Evolutionary conservation across 2,329 filamentous ascomycete species (phyloP).

Genomic region (Grosmannia clavigera): DNA sequence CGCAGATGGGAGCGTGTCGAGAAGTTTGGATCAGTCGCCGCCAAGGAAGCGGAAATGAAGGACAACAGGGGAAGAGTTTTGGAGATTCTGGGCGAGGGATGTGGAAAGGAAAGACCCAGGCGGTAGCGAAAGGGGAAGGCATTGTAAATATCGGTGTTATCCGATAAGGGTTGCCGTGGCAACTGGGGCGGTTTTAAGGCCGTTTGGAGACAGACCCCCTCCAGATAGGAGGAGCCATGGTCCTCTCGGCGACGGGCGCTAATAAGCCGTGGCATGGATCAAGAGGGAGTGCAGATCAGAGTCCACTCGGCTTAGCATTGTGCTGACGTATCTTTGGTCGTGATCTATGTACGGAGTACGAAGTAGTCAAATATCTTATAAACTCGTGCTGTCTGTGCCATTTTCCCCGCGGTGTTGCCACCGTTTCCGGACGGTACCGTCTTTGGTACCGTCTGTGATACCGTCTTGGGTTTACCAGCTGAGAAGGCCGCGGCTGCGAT

Average conservation of each 20-base stretch:
- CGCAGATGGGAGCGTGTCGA: neutral
- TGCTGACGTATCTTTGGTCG: no score
- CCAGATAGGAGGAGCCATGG: no score
- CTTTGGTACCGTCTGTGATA: no score
- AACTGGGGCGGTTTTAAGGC: neutral
- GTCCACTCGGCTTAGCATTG: no score
- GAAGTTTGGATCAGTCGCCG: neutral
- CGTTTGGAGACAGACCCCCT: no score
- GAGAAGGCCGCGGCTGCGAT: constrained; percentile 63
- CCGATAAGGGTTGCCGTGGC: neutral
- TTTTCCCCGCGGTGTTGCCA: no score
- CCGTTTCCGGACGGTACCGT: neutral
- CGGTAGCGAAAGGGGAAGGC: constrained; percentile 1
- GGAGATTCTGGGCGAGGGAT: neutral
- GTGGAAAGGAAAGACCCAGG: neutral
- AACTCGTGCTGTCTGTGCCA: no score
- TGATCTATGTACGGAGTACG: no score
- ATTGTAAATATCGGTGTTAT: neutral
- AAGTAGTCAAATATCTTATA: no score
- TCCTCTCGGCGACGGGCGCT: no score
- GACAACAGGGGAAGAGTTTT: neutral
- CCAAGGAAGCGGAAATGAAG: neutral
- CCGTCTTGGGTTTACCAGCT: constrained; percentile 55
- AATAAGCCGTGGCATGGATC: no score
- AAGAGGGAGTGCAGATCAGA: no score